A percentile compares a stretch with the other conserved stretches of the same genome.
Conservation (phyloP, 768 basidiomycete species). For the Pisolithus marmoratus region DNA sequence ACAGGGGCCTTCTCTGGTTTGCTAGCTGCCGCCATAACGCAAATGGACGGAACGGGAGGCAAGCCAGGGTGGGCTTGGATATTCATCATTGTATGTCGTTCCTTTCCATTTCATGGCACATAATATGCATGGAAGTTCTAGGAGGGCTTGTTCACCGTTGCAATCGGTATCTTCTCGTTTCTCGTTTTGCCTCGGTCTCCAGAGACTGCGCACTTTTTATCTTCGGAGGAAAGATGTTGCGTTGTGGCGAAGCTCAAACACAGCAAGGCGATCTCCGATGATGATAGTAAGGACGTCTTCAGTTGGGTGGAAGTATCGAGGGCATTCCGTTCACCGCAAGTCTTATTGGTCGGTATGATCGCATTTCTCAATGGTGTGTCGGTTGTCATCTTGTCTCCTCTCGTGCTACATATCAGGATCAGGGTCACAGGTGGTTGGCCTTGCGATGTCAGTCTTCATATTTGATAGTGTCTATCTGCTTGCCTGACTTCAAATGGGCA, state of each 20-base stretch:
- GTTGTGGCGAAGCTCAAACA: conserved; percentile 25
- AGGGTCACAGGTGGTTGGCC: conserved; percentile 14
- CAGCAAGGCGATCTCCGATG: conserved; percentile 31
- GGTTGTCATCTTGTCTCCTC: neutral
- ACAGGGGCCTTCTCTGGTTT: conserved; percentile 62
- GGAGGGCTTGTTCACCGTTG: too few relatives aligned
- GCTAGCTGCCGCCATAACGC: conserved; percentile 51
- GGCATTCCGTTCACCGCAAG: conserved; percentile 47
- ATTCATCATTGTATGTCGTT: conserved; percentile 40
- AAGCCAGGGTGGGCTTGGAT: conserved; percentile 60
- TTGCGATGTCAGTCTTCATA: conserved; percentile 18
- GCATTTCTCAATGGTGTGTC: conserved; percentile 50
- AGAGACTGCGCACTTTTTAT: conserved; percentile 10
- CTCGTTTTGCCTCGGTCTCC: too few relatives aligned
- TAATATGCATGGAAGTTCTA: neutral
- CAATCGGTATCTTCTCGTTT: too few relatives aligned
- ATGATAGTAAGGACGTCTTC: conserved; percentile 40
- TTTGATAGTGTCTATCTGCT: conserved; percentile 29
- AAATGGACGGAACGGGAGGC: conserved; percentile 17
- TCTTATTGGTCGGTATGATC: conserved; percentile 43
- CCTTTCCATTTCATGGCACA: neutral
- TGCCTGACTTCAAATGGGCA: conserved; percentile 35
- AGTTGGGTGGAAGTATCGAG: conserved; percentile 51
- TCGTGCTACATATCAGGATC: neutral
- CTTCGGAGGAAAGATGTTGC: conserved; percentile 42